These are phyloP conservation scores for Xylariaceae sp. DNA, from an alignment of 2,329 filamentous ascomycete species.

Conservation along the genomic window DNA sequence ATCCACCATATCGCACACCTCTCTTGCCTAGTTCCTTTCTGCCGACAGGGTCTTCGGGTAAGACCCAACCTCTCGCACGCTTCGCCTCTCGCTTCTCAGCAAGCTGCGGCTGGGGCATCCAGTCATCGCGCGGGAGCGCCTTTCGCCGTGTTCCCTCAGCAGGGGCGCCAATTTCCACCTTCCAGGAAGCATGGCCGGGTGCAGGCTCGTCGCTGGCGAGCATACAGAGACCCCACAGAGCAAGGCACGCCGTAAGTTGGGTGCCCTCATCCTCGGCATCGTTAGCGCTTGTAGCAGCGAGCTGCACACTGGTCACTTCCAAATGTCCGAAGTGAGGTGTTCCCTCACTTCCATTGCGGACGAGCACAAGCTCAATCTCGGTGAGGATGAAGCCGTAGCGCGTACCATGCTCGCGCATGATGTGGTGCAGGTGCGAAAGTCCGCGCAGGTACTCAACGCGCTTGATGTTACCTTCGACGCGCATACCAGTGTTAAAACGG, in stretches of 20 bases:
- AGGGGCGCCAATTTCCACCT: slow-evolving; percentile 74
- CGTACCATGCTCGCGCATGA: slow-evolving; percentile 92
- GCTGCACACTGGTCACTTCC: slow-evolving; percentile 70
- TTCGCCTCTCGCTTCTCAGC: slow-evolving; percentile 80
- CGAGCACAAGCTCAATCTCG: slow-evolving; percentile 91
- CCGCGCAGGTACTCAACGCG: slow-evolving; percentile 89
- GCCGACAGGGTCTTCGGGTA: slow-evolving; percentile 75
- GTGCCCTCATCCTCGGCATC: slow-evolving; percentile 41
- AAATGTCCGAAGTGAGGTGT: slow-evolving; percentile 88
- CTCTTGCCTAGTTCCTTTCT: slow-evolving; percentile 74
- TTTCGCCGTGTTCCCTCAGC: slow-evolving; percentile 75
- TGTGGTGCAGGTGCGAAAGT: slow-evolving; percentile 82
- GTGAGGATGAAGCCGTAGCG: slow-evolving; percentile 97
- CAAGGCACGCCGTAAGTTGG: slow-evolving; percentile 72
- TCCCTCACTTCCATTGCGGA: slow-evolving; percentile 75
- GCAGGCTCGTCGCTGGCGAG: slow-evolving; percentile 67
- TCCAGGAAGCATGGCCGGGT: slow-evolving; percentile 67
- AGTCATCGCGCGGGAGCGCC: slow-evolving; percentile 70
- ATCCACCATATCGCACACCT: slow-evolving; percentile 62
- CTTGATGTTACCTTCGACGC: slow-evolving; percentile 81
- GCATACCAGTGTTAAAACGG: slow-evolving; percentile 95
- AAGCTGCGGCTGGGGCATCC: slow-evolving; percentile 76
- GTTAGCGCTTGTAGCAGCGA: slow-evolving; percentile 50
- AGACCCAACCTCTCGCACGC: slow-evolving; percentile 74
- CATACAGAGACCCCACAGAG: slow-evolving; percentile 80